Evolutionary conservation across 2,329 filamentous ascomycete genomes (phyloP).

Genomic region (Neopestalotiopsis sp.): DNA sequence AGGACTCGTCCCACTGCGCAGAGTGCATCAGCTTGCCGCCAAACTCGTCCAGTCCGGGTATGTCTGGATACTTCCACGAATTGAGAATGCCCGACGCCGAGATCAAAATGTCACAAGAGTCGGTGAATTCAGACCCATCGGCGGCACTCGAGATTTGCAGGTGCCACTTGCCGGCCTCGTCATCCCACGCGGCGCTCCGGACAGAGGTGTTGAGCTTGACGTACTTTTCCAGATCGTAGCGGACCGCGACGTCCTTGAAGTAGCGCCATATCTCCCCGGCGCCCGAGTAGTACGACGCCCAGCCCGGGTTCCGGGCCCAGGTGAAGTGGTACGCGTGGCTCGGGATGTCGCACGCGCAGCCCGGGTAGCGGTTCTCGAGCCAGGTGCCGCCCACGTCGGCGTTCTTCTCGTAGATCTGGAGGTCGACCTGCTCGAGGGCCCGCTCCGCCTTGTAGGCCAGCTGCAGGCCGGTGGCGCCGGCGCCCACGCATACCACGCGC

Average conservation of each 20-base stretch:
- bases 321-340: conserved; percentile 10
- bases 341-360: conserved; percentile 11
- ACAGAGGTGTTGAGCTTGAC: not conserved
- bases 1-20: conserved; percentile 4
- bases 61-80: conserved; percentile 7
- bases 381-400: conserved; percentile 12
- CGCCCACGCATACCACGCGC: conserved; percentile 4
- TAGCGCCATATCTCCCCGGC: not conserved
- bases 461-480: conserved; percentile 1
- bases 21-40: conserved; percentile 4
- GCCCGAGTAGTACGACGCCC: not conserved
- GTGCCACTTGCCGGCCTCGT: not conserved
- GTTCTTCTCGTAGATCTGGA: conserved; percentile 16
- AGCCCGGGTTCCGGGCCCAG: conserved; percentile 8
- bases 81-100: conserved; percentile 6
- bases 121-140: not conserved
- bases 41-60: not conserved
- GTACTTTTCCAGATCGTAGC: conserved; percentile 7
- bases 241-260: conserved; percentile 5
- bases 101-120: not conserved
- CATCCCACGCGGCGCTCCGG: conserved; percentile 2
- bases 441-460: conserved; percentile 6
- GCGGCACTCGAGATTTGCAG: not conserved
- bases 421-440: not conserved
- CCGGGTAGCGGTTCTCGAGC: conserved; percentile 12